A percentile compares a stretch with the other conserved stretches of the same genome.
phyloP scores from a whole-genome alignment of 306 rosid species.

The Vigna trinervia region DNA sequence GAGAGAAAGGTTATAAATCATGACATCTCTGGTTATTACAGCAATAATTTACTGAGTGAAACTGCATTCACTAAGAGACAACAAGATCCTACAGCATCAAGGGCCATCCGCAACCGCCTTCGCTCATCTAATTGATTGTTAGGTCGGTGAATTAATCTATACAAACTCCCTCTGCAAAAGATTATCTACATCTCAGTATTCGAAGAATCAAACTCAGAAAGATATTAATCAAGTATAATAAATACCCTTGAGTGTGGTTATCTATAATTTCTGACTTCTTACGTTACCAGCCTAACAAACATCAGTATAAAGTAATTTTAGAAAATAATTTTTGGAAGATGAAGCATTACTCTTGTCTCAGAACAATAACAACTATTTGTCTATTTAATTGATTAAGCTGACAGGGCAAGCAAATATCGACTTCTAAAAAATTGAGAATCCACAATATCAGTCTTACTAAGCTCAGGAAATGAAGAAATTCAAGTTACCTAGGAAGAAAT shows the following conservation, averaged over 20 bases:
- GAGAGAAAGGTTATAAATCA: slow-evolving; percentile 15
- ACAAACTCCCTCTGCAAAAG: slow-evolving; percentile 94
- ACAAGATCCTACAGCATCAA: slow-evolving; percentile 81
- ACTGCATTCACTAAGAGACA: slow-evolving; percentile 41
- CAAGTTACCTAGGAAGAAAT: slow-evolving; percentile 94
- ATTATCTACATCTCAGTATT: slow-evolving; percentile 51
- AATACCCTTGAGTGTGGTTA: slow-evolving; percentile 13
- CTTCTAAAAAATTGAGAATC: slow-evolving; percentile 34
- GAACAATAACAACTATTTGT: slow-evolving; percentile 24
- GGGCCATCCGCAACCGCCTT: slow-evolving; percentile 95
- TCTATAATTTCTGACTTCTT: not conserved
- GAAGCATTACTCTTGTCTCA: slow-evolving; percentile 26
- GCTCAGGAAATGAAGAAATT: slow-evolving; percentile 42
- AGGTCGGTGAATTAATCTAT: slow-evolving; percentile 95
- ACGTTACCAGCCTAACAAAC: slow-evolving; percentile 14
- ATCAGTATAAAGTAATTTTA: slow-evolving; percentile 9
- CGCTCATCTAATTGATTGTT: slow-evolving; percentile 96
- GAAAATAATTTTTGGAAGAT: slow-evolving; percentile 25
- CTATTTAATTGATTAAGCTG: slow-evolving; percentile 6
- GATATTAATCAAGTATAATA: slow-evolving; percentile 19
- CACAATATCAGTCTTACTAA: slow-evolving; percentile 28
- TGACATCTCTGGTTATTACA: slow-evolving; percentile 35
- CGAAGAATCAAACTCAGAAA: slow-evolving; percentile 26
- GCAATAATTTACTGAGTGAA: slow-evolving; percentile 14
- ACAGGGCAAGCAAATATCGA: slow-evolving; percentile 31